Evolutionary conservation across 2,329 filamentous ascomycete genomes (phyloP).

Genomic region (Aspergillus costaricaensis): DNA sequence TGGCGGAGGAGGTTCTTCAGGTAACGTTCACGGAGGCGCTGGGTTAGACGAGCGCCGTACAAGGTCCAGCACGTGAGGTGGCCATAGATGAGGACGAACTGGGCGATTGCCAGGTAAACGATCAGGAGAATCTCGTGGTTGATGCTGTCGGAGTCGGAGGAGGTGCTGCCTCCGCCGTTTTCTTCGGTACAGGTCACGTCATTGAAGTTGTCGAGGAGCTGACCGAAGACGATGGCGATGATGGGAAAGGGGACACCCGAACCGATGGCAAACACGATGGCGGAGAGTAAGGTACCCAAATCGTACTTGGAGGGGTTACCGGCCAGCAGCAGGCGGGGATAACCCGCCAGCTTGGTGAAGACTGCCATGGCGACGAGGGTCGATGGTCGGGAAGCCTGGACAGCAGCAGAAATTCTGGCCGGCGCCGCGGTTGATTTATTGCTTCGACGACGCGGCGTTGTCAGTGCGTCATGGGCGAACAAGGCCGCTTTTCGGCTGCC

Average conservation of each 20-base stretch:
- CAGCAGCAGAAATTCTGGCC: background rate
- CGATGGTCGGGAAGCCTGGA: background rate
- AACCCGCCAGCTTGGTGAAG: slow-evolving; percentile 35
- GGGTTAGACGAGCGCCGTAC: slow-evolving; percentile 63
- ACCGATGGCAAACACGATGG: slow-evolving; percentile 34
- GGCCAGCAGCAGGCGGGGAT: slow-evolving; percentile 40
- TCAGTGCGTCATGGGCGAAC: background rate
- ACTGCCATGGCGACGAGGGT: slow-evolving; percentile 28
- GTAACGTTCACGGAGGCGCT: slow-evolving; percentile 63
- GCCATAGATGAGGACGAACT: slow-evolving; percentile 65
- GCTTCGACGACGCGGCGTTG: background rate
- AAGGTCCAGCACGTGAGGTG: slow-evolving; percentile 67
- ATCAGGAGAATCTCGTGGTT: slow-evolving; percentile 62
- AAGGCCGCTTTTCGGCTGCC: background rate
- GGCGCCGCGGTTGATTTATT: background rate
- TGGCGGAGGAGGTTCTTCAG: slow-evolving; percentile 61
- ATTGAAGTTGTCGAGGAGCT: slow-evolving; percentile 45
- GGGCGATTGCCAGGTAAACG: slow-evolving; percentile 64
- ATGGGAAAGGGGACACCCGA: slow-evolving; percentile 45
- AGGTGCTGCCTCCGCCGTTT: slow-evolving; percentile 11
- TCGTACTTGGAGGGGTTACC: slow-evolving; percentile 39
- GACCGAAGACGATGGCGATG: slow-evolving; percentile 44
- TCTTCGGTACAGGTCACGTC: slow-evolving; percentile 28
- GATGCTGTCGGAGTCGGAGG: slow-evolving; percentile 26
- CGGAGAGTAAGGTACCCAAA: slow-evolving; percentile 29